Percentiles rank a stretch among this genome's conserved stretches.
Conservation (phyloP, 441 rosid genomes). For the Gossypium laxum region DNA sequence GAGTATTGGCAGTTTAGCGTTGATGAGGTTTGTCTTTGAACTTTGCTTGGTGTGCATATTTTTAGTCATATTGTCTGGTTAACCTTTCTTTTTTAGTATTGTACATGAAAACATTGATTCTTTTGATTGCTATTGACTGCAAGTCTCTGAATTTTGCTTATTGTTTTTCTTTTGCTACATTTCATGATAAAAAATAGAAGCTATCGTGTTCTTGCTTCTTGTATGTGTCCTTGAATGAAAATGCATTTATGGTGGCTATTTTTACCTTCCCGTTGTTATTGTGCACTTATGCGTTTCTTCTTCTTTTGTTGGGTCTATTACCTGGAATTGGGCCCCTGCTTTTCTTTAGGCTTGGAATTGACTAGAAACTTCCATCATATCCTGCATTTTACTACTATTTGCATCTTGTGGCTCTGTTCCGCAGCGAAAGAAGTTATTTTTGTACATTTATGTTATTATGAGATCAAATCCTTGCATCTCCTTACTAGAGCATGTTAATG, state of each 20-base stretch:
- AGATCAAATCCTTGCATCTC: neutral
- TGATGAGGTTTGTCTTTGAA: slow-evolving; percentile 58
- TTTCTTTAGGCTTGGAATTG: neutral
- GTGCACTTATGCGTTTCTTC: neutral
- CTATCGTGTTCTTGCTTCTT: slow-evolving; percentile 10
- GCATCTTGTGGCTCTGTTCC: neutral
- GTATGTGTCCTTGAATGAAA: neutral
- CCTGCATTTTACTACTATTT: neutral
- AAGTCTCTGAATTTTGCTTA: neutral
- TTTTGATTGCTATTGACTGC: slow-evolving; percentile 7
- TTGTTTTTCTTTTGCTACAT: neutral
- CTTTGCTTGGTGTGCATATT: slow-evolving; percentile 9
- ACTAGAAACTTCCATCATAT: neutral
- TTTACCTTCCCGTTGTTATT: neutral
- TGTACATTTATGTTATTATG: neutral
- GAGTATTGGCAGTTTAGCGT: slow-evolving; percentile 74
- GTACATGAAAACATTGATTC: slow-evolving; percentile 7
- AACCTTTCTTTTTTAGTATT: neutral
- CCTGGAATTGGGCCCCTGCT: neutral
- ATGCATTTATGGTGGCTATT: slow-evolving; percentile 4
- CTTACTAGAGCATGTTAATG: neutral
- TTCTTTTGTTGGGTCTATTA: neutral
- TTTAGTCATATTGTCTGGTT: slow-evolving; percentile 7
- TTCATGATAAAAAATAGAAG: neutral
- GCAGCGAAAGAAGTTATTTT: neutral